phyloP scores from a whole-genome alignment of 805 yeast genomes.

The Blastobotrys muscicola region DNA sequence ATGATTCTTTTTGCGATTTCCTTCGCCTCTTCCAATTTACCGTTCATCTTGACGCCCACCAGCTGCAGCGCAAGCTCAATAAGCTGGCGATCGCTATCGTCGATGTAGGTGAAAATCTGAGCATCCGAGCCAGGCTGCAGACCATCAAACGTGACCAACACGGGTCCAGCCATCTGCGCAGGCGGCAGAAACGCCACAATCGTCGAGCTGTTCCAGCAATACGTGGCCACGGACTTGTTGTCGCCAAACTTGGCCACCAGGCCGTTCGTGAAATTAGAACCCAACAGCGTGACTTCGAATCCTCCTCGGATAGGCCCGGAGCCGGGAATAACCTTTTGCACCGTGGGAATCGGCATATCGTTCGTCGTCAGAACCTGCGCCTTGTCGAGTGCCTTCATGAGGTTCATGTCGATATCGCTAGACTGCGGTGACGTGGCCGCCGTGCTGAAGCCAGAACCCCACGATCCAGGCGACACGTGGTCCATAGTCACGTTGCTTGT shows the following conservation, averaged over 20 bases:
- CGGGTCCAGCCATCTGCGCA: constrained; percentile 82
- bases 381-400: background rate
- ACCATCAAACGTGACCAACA: constrained; percentile 70
- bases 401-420: background rate
- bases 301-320: constrained; percentile 96
- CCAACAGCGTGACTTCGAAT: constrained; percentile 83
- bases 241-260: constrained; percentile 78
- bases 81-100: constrained; percentile 90
- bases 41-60: constrained; percentile 95
- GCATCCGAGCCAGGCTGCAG: constrained; percentile 28
- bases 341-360: constrained; percentile 37
- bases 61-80: constrained; percentile 93
- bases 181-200: constrained; percentile 93
- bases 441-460: background rate
- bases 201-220: constrained; percentile 93
- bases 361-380: constrained; percentile 1
- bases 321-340: constrained; percentile 85
- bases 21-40: constrained; percentile 87
- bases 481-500: no score
- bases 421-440: constrained; percentile 6
- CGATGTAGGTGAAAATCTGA: constrained; percentile 79
- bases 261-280: constrained; percentile 78
- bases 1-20: constrained; percentile 88
- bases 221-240: constrained; percentile 48
- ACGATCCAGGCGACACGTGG: background rate